phyloP scores from a whole-genome alignment of 441 rosid genomes.

The Arabidopsis hybrid region DNA sequence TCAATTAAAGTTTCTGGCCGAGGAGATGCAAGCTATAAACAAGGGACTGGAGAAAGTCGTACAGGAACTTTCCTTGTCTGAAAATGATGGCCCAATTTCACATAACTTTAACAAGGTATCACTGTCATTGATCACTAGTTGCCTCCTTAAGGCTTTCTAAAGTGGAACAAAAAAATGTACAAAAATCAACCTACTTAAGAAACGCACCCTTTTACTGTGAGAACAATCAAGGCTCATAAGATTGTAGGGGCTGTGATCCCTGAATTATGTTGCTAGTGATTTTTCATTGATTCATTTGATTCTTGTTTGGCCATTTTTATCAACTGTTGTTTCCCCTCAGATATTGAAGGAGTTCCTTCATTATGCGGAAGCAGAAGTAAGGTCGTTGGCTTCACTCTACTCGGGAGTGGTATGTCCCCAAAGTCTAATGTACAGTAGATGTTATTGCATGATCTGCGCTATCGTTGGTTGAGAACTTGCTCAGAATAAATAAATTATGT shows the following conservation, averaged over 20 bases:
- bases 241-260: too few species aligned
- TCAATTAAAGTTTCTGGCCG: slow-evolving; percentile 92
- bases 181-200: slow-evolving; percentile 5
- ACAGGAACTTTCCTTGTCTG: slow-evolving; percentile 83
- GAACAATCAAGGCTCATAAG: not conserved
- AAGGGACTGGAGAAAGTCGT: slow-evolving; percentile 93
- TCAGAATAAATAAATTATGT: slow-evolving; percentile 13
- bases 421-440: slow-evolving; percentile 16
- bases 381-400: slow-evolving; percentile 85
- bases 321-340: slow-evolving; percentile 46
- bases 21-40: slow-evolving; percentile 96
- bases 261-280: not conserved
- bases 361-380: slow-evolving; percentile 88
- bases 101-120: slow-evolving; percentile 75
- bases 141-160: slow-evolving; percentile 4
- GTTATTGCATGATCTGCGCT: slow-evolving; percentile 8
- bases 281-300: not conserved
- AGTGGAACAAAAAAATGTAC: slow-evolving; percentile 1
- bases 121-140: slow-evolving; percentile 13
- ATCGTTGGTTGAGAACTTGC: slow-evolving; percentile 4
- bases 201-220: slow-evolving; percentile 7
- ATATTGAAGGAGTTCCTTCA: slow-evolving; percentile 76
- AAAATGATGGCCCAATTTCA: slow-evolving; percentile 87
- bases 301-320: slow-evolving; percentile 16
- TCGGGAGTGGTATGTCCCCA: slow-evolving; percentile 76